These are phyloP conservation scores for Xylariaceae sp. DNA, from an alignment of 2,329 filamentous ascomycete genomes.

Conservation along the genomic window DNA sequence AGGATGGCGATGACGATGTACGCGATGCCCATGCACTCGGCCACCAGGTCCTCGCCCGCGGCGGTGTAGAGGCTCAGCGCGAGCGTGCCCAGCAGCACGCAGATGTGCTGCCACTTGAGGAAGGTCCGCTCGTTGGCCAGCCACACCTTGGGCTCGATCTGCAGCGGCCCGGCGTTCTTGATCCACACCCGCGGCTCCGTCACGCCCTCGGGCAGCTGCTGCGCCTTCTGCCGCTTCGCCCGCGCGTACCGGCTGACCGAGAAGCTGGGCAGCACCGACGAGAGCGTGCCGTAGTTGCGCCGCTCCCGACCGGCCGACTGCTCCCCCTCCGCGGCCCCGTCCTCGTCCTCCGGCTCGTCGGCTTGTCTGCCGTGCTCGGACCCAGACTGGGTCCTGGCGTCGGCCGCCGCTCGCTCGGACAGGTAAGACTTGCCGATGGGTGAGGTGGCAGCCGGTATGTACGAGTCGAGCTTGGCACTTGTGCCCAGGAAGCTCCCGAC, in stretches of 20 bases:
- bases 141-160: conserved; percentile 97
- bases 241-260: conserved; percentile 70
- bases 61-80: conserved; percentile 84
- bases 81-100: conserved; percentile 75
- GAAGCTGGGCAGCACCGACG: conserved; percentile 73
- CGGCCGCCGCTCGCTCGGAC: conserved; percentile 45
- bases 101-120: conserved; percentile 97
- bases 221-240: conserved; percentile 41
- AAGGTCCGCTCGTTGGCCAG: conserved; percentile 97
- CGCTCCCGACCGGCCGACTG: conserved; percentile 11
- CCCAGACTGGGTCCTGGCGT: conserved; percentile 26
- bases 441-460: conserved; percentile 56
- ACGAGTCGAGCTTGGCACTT: conserved; percentile 37
- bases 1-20: conserved; percentile 80
- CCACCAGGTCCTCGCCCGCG: conserved; percentile 70
- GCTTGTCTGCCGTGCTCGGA: conserved; percentile 15
- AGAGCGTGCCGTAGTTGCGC: conserved; percentile 48
- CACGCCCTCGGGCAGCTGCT: conserved; percentile 76
- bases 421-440: conserved; percentile 61
- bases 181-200: conserved; percentile 78
- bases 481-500: conserved; percentile 79
- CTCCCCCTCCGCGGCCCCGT: conserved; percentile 26
- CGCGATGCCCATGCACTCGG: conserved; percentile 68
- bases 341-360: conserved; percentile 17
- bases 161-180: conserved; percentile 86